Conservation (phyloP, 1,139 yeast genomes). For the Torulaspora pretoriensis region DNA sequence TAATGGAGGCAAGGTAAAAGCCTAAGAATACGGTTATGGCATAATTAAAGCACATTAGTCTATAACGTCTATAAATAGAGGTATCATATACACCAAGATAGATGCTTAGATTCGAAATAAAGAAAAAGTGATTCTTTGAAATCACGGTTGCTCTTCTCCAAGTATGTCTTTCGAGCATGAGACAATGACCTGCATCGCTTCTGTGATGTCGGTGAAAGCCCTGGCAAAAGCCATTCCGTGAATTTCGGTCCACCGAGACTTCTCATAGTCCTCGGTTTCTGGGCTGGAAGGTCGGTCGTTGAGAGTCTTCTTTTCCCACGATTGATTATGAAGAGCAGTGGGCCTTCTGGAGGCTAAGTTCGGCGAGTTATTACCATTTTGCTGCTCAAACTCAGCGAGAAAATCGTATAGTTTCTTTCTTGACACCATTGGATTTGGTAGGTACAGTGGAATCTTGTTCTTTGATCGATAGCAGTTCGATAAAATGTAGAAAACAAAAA, state of each 20-base stretch:
- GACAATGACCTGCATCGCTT: conserved; percentile 41
- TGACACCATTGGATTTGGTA: conserved; percentile 44
- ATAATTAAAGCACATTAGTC: too few relatives aligned
- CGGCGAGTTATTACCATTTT: conserved; percentile 9
- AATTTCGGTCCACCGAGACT: conserved; percentile 44
- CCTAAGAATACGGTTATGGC: not conserved
- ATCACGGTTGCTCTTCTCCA: conserved; percentile 40
- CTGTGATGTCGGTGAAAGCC: conserved; percentile 45
- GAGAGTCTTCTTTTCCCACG: conserved; percentile 10
- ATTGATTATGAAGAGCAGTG: not conserved
- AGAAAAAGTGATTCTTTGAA: too few relatives aligned
- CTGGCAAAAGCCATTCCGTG: conserved; percentile 49
- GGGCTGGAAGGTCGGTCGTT: conserved; percentile 4
- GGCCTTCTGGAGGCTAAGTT: not conserved
- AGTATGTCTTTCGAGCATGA: conserved; percentile 41
- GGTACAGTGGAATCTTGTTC: conserved; percentile 40
- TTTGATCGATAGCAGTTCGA: conserved; percentile 43
- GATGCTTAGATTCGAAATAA: too few relatives aligned
- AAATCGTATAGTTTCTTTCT: conserved; percentile 44
- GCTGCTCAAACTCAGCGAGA: conserved; percentile 36
- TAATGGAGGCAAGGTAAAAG: conserved; percentile 9
- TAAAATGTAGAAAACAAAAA: conserved; percentile 41
- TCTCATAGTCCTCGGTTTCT: conserved; percentile 28
- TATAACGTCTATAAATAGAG: too few relatives aligned
- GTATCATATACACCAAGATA: too few relatives aligned